phyloP scores from a whole-genome alignment of 2,329 filamentous ascomycete species.

The Septoria petroselini region DNA sequence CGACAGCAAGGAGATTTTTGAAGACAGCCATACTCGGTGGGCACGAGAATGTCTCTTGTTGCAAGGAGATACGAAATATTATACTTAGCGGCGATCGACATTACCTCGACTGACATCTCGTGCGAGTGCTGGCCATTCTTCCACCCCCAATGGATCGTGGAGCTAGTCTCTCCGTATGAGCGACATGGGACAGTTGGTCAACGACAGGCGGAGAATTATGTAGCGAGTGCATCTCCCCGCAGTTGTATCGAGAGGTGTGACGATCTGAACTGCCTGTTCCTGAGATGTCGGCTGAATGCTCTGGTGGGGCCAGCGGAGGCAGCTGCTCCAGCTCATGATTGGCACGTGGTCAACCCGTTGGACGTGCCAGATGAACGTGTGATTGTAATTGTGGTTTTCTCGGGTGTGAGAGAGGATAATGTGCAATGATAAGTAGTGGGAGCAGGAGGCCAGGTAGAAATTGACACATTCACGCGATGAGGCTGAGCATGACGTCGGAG shows the following conservation, averaged over 20 bases:
- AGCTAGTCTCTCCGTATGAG: conserved; percentile 5
- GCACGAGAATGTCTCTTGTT: not conserved
- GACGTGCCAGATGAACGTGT: no score
- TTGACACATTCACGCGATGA: no score
- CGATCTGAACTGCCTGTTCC: conserved; percentile 13
- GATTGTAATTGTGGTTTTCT: no score
- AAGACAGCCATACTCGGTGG: not conserved
- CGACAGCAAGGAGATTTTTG: not conserved
- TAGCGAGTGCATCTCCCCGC: conserved; percentile 13
- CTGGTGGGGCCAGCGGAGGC: conserved; percentile 3
- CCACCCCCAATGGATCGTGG: conserved; percentile 5
- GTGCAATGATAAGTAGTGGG: no score
- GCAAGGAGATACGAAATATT: not conserved
- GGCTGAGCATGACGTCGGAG: no score
- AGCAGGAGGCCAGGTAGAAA: no score
- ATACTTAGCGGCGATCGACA: conserved; percentile 3
- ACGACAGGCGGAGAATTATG: conserved; percentile 18
- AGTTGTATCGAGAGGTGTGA: conserved; percentile 13
- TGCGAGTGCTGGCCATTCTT: conserved; percentile 4
- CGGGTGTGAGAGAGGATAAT: no score
- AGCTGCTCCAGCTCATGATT: not conserved
- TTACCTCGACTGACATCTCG: conserved; percentile 4
- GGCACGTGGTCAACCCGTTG: not conserved
- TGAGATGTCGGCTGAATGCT: conserved; percentile 14
- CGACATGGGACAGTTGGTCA: not conserved